phyloP scores from a whole-genome alignment of 139 green algal species.

The Dunaliella primolecta region DNA sequence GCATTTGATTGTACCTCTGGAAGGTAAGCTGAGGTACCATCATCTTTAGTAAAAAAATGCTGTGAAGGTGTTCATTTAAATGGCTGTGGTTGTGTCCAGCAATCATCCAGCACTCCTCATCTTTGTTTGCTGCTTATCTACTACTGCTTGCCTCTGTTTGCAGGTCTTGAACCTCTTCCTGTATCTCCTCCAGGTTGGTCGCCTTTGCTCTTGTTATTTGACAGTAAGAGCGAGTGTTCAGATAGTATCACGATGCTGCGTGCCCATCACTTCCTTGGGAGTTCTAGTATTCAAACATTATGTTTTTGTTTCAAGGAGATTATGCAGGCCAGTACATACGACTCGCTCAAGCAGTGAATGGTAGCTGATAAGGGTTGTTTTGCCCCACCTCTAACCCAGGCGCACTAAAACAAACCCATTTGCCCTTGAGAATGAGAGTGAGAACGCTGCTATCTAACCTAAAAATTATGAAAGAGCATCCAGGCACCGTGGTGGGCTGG shows the following conservation, averaged over 20 bases:
- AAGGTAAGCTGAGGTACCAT: no score
- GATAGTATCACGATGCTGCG: neutral
- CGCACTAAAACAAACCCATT: no score
- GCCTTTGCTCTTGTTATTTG: no score
- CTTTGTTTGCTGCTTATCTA: neutral
- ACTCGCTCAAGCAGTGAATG: no score
- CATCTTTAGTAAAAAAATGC: no score
- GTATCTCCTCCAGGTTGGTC: slow-evolving; percentile 34
- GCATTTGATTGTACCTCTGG: neutral
- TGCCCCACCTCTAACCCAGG: neutral
- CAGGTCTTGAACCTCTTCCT: slow-evolving; percentile 51
- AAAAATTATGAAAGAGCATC: neutral
- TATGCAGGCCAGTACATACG: no score
- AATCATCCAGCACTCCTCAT: no score
- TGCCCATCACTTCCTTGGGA: no score
- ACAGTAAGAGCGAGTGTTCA: no score
- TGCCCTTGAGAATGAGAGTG: no score
- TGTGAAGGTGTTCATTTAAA: no score
- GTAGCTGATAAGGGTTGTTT: neutral
- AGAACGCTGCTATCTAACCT: neutral
- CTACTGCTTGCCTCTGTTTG: neutral
- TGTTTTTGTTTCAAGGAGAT: neutral
- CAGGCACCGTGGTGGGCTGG: neutral
- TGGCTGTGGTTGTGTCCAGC: no score
- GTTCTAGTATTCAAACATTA: neutral